These are phyloP conservation scores for Erigeron canadensis DNA, from an alignment of 129 eudicot species.

Conservation along the genomic window DNA sequence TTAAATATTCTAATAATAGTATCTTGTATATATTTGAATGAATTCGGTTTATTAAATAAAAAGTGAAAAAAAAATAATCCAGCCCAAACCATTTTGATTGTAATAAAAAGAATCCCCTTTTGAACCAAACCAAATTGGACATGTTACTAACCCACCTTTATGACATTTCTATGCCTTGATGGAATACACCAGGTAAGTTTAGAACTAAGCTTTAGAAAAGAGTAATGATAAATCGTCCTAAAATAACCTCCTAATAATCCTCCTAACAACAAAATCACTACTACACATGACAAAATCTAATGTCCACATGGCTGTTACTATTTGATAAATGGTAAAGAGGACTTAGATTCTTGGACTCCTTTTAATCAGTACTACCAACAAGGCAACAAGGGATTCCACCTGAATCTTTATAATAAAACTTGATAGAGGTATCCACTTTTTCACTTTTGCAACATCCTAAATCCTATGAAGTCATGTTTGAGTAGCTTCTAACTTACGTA, in stretches of 20 bases:
- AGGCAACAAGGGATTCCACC: neutral
- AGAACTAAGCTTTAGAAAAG: constrained; percentile 1
- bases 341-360: neutral
- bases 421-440: neutral
- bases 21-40: too few relatives aligned
- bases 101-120: neutral
- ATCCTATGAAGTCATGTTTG: constrained; percentile 6
- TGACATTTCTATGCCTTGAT: neutral
- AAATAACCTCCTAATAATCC: too few relatives aligned
- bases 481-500: constrained; percentile 15
- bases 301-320: neutral
- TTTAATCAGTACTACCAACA: neutral
- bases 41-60: too few relatives aligned
- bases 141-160: neutral
- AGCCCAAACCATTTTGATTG: neutral
- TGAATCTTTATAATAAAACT: neutral
- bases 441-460: constrained; percentile 3
- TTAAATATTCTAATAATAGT: too few relatives aligned
- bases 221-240: too few relatives aligned
- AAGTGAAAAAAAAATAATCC: too few relatives aligned
- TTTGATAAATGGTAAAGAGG: neutral
- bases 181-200: neutral
- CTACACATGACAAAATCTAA: too few relatives aligned
- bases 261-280: too few relatives aligned
- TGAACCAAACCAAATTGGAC: neutral